Percentiles rank a stretch among this genome's conserved stretches.
Conservation (phyloP, 768 basidiomycete genomes). For the Lactarius trivialis region DNA sequence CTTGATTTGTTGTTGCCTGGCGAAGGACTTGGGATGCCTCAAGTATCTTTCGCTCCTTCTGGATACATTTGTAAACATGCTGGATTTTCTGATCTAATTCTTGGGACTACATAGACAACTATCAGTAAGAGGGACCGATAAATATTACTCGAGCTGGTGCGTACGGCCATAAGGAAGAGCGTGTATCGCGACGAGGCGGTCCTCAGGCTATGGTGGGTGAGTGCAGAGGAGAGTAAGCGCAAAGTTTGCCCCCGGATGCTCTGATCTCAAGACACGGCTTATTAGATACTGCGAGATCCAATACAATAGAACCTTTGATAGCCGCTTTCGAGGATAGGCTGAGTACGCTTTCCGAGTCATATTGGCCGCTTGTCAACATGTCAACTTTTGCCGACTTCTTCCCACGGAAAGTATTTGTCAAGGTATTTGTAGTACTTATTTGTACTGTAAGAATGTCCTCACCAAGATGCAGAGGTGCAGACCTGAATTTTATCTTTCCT, state of each 20-base stretch:
- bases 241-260: constrained; percentile 2
- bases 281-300: too few relatives aligned
- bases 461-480: constrained; percentile 89
- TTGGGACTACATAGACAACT: constrained; percentile 27
- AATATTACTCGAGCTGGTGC: background rate
- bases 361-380: too few relatives aligned
- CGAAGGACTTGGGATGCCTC: constrained; percentile 76
- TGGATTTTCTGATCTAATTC: constrained; percentile 92
- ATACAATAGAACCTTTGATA: too few relatives aligned
- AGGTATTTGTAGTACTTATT: too few relatives aligned
- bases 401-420: too few relatives aligned
- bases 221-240: background rate
- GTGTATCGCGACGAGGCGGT: constrained; percentile 12
- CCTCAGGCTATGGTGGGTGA: constrained; percentile 7
- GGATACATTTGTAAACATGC: constrained; percentile 83
- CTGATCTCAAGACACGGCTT: constrained; percentile 3
- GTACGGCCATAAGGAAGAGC: constrained; percentile 13
- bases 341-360: too few relatives aligned
- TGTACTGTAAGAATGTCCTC: constrained; percentile 91
- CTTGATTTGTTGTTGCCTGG: constrained; percentile 78
- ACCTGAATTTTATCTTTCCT: constrained; percentile 11
- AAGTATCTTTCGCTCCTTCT: constrained; percentile 88
- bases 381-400: too few relatives aligned
- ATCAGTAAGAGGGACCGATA: constrained; percentile 9
- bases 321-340: too few relatives aligned